phyloP scores from a whole-genome alignment of 495 filamentous ascomycete species.

The Pyronema domesticum region DNA sequence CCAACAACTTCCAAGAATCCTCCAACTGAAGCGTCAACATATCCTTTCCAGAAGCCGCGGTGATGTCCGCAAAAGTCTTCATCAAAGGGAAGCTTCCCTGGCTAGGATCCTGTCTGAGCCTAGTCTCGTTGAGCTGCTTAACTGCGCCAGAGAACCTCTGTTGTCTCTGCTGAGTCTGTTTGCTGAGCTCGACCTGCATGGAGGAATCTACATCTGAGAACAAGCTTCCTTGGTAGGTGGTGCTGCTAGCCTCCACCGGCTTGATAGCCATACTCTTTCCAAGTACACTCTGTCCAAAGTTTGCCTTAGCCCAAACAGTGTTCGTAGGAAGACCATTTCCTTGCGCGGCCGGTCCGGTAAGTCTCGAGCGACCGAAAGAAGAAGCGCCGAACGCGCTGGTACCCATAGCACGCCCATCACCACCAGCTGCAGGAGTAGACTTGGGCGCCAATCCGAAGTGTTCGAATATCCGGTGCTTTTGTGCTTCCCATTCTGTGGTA shows the following conservation, averaged over 20 bases:
- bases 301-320: slow-evolving; percentile 22
- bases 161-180: slow-evolving; percentile 20
- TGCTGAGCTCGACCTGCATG: slow-evolving; percentile 17
- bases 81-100: slow-evolving; percentile 17
- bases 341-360: slow-evolving; percentile 14
- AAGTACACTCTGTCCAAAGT: slow-evolving; percentile 17
- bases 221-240: slow-evolving; percentile 5
- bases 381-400: slow-evolving; percentile 39
- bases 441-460: slow-evolving; percentile 77
- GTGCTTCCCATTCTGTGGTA: slow-evolving; percentile 85
- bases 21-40: slow-evolving; percentile 23
- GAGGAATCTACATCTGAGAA: slow-evolving; percentile 21
- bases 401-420: slow-evolving; percentile 29
- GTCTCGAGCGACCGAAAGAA: slow-evolving; percentile 13
- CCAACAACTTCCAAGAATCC: slow-evolving; percentile 23
- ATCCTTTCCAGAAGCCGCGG: slow-evolving; percentile 18
- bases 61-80: slow-evolving; percentile 21
- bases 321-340: slow-evolving; percentile 8
- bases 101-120: slow-evolving; percentile 10
- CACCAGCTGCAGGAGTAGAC: slow-evolving; percentile 27
- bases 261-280: slow-evolving; percentile 8
- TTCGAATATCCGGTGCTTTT: slow-evolving; percentile 78
- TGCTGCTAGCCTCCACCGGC: background rate
- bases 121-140: slow-evolving; percentile 18
- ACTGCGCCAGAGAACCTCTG: slow-evolving; percentile 18